A percentile compares a stretch with the other conserved stretches of the same genome.
Evolutionary conservation across 768 basidiomycete genomes (phyloP).

Genomic region (Rhodotorula toruloides): DNA sequence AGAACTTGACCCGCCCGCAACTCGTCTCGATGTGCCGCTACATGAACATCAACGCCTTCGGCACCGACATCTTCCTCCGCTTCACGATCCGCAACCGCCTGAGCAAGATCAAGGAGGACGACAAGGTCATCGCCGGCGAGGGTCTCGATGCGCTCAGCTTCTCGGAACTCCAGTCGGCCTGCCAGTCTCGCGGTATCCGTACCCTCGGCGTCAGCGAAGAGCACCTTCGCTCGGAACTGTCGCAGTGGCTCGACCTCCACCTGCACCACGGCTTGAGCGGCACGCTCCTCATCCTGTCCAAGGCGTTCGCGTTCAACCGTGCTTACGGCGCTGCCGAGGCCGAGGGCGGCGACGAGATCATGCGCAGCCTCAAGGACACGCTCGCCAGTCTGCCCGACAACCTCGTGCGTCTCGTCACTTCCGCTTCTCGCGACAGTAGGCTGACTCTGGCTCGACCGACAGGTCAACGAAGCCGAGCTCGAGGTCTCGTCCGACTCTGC

Average conservation of each 20-base stretch:
- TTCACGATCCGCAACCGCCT: conserved; percentile 81
- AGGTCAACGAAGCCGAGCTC: conserved; percentile 96
- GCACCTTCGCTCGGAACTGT: conserved; percentile 77
- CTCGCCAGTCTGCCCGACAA: conserved; percentile 51
- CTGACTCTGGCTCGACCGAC: not conserved
- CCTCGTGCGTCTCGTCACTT: not conserved
- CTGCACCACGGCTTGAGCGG: conserved; percentile 82
- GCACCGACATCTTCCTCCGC: conserved; percentile 95
- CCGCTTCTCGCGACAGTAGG: conserved; percentile 64
- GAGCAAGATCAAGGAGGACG: conserved; percentile 77
- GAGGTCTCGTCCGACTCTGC: conserved; percentile 90
- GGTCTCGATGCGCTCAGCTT: conserved; percentile 87
- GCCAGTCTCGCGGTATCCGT: conserved; percentile 87
- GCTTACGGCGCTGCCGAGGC: conserved; percentile 53
- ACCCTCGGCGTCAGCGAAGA: conserved; percentile 75
- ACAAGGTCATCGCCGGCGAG: conserved; percentile 78
- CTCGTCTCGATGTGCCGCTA: conserved; percentile 95
- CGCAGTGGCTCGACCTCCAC: conserved; percentile 89
- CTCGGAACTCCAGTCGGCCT: conserved; percentile 83
- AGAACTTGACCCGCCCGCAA: conserved; percentile 97
- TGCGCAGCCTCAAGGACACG: conserved; percentile 78
- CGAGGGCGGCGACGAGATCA: conserved; percentile 76
- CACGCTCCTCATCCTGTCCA: conserved; percentile 83
- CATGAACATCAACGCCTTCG: conserved; percentile 97
- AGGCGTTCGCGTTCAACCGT: conserved; percentile 89